Conservation (phyloP, 306 rosid species). For the apple (Malus domestica) region DNA sequence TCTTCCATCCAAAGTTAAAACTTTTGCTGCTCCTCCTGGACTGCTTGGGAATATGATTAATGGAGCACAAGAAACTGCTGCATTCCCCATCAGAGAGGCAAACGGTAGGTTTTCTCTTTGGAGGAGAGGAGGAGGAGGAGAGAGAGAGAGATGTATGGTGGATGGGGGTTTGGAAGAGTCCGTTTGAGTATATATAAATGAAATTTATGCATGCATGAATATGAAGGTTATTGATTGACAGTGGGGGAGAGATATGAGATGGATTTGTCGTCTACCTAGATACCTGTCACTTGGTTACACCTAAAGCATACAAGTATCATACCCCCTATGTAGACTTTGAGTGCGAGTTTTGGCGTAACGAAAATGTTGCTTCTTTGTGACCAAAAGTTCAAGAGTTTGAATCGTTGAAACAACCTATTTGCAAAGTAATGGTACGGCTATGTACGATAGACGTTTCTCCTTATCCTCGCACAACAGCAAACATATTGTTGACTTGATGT, state of each 20-base stretch:
- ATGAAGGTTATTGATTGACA: conserved; percentile 17
- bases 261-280: conserved; percentile 10
- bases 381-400: accelerated
- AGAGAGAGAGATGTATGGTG: neutral
- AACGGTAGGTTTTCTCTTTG: neutral
- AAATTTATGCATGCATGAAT: conserved; percentile 21
- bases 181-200: conserved; percentile 13
- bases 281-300: neutral
- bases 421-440: accelerated
- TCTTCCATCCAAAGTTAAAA: conserved; percentile 48
- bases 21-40: conserved; percentile 33
- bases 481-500: no score
- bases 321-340: neutral
- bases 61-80: conserved; percentile 60
- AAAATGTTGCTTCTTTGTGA: no score
- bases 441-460: no score
- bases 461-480: no score
- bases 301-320: neutral
- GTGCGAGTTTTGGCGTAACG: no score
- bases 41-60: conserved; percentile 16
- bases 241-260: neutral
- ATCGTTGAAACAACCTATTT: no score
- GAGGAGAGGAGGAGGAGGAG: neutral
- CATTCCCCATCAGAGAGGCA: conserved; percentile 56
- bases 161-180: conserved; percentile 8